Base-by-base conservation (phyloP, 768 basidiomycete genomes). In the Sistotremastrum suecicum region DNA sequence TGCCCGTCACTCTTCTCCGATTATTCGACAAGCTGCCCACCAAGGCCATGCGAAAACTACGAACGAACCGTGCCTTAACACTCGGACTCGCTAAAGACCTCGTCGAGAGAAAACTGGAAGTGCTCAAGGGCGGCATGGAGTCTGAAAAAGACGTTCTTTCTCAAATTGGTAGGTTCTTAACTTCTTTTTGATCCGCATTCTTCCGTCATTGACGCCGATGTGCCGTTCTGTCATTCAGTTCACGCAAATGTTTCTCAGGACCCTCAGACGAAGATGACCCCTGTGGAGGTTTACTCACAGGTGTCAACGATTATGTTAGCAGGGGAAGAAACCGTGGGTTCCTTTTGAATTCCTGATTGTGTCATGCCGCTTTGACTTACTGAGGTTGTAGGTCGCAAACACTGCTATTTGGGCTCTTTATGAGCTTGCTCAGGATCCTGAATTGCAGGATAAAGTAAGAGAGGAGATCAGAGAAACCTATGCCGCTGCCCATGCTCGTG, bases 401-500 rank as follows among this genome's bases (percentile, higher is more conserved):
- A 45, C 44, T 8, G 20, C 34, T 20, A 45, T 7, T 41, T 45
- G 44, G 44, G 34, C 34, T 8, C 37, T 45, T 12, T 39, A 45
- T 37, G 44, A 45, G 41, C 44, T 45, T 30, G 4, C 44, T 29
- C 20, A 29, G 11, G 6, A 39, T 29, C 34, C 44, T 4, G 3
- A 45, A 1, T 41, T 28, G 20, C 44, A 45, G 34, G n/a, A 7
- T 7, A 39, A 45, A 41, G 7, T 45, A 10, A 30, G 44, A 7
- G 44, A 39, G 4, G 44, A 45, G 34, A 45, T 45, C 34, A 45
- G 6, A 31, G 47, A 34, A 10, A 45, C 5, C 7, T 39, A 39
- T 7, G 36, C 36, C 12, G 10, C 12, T 8, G 7, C 11, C 7
- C 3, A 9, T 10, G 63, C 54, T 43, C 41, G 68, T 60, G 41